phyloP scores from a whole-genome alignment of 164 flowering plant genomes.

The grape (Vitis vinifera) region DNA sequence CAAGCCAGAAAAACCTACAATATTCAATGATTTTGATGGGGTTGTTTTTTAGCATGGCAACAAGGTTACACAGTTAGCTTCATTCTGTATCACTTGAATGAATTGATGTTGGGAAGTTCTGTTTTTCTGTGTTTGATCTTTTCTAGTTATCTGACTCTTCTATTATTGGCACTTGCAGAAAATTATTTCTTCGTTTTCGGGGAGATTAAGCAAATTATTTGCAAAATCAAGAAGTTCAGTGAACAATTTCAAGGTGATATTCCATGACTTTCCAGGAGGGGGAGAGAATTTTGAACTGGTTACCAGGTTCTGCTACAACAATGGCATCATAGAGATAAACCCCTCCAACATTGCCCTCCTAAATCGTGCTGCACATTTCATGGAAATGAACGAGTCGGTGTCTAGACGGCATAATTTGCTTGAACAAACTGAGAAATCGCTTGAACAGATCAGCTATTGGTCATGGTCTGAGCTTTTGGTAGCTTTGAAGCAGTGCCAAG shows the following conservation, averaged over 20 bases:
- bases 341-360: constrained; percentile 41
- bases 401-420: constrained; percentile 30
- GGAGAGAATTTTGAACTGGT: constrained; percentile 58
- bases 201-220: constrained; percentile 42
- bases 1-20: background rate
- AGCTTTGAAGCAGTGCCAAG: constrained; percentile 50
- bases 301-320: constrained; percentile 57
- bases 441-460: constrained; percentile 48
- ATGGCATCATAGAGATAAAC: constrained; percentile 39
- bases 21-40: constrained; percentile 3
- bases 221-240: constrained; percentile 26
- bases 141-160: constrained; percentile 1
- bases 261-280: constrained; percentile 72
- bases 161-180: constrained; percentile 33
- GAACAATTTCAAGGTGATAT: constrained; percentile 44
- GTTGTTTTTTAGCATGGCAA: background rate
- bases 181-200: constrained; percentile 40
- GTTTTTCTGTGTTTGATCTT: background rate
- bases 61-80: background rate
- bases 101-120: background rate
- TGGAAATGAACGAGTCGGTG: constrained; percentile 54
- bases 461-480: constrained; percentile 55
- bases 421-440: constrained; percentile 46
- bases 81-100: background rate
- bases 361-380: constrained; percentile 45